These are phyloP conservation scores for Brassica rapa DNA, from an alignment of 345 rosid species.

Conservation along the genomic window DNA sequence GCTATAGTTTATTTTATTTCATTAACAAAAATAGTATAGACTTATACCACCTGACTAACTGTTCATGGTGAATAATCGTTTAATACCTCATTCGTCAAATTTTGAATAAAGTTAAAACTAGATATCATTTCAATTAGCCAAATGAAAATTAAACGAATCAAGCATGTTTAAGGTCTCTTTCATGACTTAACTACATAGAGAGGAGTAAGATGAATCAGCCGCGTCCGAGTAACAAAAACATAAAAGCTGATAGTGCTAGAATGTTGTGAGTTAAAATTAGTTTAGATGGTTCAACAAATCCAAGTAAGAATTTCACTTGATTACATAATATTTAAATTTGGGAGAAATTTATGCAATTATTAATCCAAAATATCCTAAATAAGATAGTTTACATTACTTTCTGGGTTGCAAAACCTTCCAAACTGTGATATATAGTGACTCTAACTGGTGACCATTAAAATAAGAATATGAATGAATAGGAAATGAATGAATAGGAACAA, in stretches of 20 bases:
- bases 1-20: too few relatives aligned
- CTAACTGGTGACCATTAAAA: too few relatives aligned
- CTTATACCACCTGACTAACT: too few relatives aligned
- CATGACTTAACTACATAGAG: background rate
- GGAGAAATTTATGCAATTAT: background rate
- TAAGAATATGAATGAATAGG: too few relatives aligned
- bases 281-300: background rate
- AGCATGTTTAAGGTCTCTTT: background rate
- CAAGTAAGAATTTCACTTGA: background rate
- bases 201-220: background rate
- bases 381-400: background rate
- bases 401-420: background rate
- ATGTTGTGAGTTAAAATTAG: background rate
- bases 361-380: background rate
- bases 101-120: too few relatives aligned
- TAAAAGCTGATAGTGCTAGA: background rate
- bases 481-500: too few relatives aligned
- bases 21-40: too few relatives aligned
- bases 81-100: too few relatives aligned
- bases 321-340: background rate
- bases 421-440: background rate
- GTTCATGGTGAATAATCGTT: too few relatives aligned
- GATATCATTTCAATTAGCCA: background rate
- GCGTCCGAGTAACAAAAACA: background rate
- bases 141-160: too few relatives aligned